phyloP scores from a whole-genome alignment of 148 eudicot genomes.

The Spergularia bocconei region DNA sequence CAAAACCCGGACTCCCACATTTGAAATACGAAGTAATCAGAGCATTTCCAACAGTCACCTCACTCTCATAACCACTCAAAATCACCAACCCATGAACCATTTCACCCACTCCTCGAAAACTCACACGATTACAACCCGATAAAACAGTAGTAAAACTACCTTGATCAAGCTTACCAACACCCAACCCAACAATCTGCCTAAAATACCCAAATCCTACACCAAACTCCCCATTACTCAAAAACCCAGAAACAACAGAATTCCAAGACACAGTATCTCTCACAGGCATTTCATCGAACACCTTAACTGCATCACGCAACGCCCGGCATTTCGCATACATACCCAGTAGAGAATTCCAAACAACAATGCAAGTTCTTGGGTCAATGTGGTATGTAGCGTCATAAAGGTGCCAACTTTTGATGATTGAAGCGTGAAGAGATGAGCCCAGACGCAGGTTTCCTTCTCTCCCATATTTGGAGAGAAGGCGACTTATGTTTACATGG shows the following conservation, averaged over 20 bases:
- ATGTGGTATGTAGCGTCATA: conserved; percentile 22
- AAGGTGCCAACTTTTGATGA: conserved; percentile 43
- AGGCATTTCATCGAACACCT: conserved; percentile 77
- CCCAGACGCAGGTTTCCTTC: conserved; percentile 52
- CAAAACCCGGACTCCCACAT: conserved; percentile 42
- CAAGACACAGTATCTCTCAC: conserved; percentile 66
- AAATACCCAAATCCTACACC: conserved; percentile 51
- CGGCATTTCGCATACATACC: conserved; percentile 51
- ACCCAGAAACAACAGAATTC: conserved; percentile 65
- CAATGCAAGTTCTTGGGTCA: conserved; percentile 20
- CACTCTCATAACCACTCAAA: conserved; percentile 47
- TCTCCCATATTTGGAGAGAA: conserved; percentile 56
- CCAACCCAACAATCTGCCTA: conserved; percentile 41
- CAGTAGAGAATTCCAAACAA: conserved; percentile 68
- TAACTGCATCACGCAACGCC: conserved; percentile 37
- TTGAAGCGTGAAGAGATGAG: conserved; percentile 64
- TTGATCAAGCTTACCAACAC: conserved; percentile 53
- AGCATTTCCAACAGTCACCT: conserved; percentile 61
- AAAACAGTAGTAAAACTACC: conserved; percentile 70
- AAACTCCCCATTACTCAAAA: conserved; percentile 41
- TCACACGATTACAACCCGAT: conserved; percentile 40
- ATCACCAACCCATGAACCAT: conserved; percentile 63
- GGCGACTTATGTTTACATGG: conserved; percentile 39
- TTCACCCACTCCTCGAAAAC: conserved; percentile 26
- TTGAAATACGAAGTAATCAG: conserved; percentile 59